Percentiles rank a stretch among this genome's conserved stretches.
Conservation (phyloP, 768 basidiomycete genomes). For the Lactarius quietus region DNA sequence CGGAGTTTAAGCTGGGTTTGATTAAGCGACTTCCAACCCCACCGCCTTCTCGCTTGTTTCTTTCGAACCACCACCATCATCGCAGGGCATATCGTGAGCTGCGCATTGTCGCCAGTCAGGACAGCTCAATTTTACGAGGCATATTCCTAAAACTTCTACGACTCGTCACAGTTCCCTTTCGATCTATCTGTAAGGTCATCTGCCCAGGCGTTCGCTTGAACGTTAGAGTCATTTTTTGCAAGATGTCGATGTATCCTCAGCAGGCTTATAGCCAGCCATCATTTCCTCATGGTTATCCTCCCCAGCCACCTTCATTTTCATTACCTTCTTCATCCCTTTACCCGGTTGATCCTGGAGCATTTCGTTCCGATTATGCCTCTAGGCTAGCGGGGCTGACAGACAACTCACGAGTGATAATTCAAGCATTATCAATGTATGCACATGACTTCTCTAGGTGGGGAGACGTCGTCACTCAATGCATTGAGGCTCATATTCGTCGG, state of each 20-base stretch:
- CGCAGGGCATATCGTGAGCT: conserved; percentile 26
- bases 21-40: not conserved
- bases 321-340: conserved; percentile 41
- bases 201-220: conserved; percentile 19
- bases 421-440: conserved; percentile 87
- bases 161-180: conserved; percentile 16
- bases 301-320: conserved; percentile 48
- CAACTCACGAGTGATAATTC: conserved; percentile 95
- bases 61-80: conserved; percentile 28
- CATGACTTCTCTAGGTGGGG: conserved; percentile 80
- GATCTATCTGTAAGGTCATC: conserved; percentile 20
- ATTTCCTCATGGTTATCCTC: conserved; percentile 30
- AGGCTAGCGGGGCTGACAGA: conserved; percentile 81
- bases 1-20: conserved; percentile 23
- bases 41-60: conserved; percentile 12
- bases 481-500: conserved; percentile 81
- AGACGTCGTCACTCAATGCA: conserved; percentile 73
- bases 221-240: conserved; percentile 25
- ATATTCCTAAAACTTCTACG: conserved; percentile 20
- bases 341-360: conserved; percentile 61
- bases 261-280: conserved; percentile 50
- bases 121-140: conserved; percentile 20
- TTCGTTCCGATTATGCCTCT: conserved; percentile 72
- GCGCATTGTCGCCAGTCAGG: conserved; percentile 20
- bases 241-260: conserved; percentile 59